phyloP scores from a whole-genome alignment of 1,139 yeast species.

The Candida dubliniensis region DNA sequence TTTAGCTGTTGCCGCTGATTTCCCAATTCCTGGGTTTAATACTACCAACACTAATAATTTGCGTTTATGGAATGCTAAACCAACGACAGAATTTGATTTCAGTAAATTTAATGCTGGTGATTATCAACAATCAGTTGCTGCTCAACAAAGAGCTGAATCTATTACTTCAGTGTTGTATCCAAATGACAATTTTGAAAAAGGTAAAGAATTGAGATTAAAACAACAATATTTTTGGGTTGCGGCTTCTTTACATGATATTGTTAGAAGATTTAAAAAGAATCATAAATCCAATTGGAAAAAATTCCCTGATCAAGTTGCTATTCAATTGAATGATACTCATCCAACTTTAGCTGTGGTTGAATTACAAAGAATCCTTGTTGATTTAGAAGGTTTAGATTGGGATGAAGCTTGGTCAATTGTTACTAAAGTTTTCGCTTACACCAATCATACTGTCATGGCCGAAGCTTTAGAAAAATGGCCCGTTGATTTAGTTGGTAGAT shows the following conservation, averaged over 20 bases:
- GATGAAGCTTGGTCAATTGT: conserved; percentile 85
- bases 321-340: conserved; percentile 93
- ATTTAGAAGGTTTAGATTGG: conserved; percentile 80
- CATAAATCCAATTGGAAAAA: conserved; percentile 72
- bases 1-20: conserved; percentile 88
- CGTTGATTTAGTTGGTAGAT: conserved; percentile 68
- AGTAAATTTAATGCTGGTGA: conserved; percentile 91
- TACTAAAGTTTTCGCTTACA: conserved; percentile 80
- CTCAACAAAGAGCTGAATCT: conserved; percentile 87
- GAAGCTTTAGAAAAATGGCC: conserved; percentile 98
- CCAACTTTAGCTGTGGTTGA: conserved; percentile 93
- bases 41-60: conserved; percentile 84
- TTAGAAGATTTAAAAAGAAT: conserved; percentile 83
- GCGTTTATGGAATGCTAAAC: conserved; percentile 88
- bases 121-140: conserved; percentile 78
- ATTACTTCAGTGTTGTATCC: conserved; percentile 92
- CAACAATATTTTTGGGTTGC: conserved; percentile 98
- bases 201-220: conserved; percentile 88
- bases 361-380: conserved; percentile 82
- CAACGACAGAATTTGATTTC: conserved; percentile 90
- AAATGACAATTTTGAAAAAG: conserved; percentile 86
- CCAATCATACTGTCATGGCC: conserved; percentile 92
- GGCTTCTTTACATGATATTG: conserved; percentile 88
- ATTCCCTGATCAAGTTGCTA: conserved; percentile 84
- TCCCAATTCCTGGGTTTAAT: conserved; percentile 90